Percentiles rank a stretch among this genome's conserved stretches.
Conservation (phyloP, 2,329 filamentous ascomycete genomes). For the Fusarium fujikuroi region DNA sequence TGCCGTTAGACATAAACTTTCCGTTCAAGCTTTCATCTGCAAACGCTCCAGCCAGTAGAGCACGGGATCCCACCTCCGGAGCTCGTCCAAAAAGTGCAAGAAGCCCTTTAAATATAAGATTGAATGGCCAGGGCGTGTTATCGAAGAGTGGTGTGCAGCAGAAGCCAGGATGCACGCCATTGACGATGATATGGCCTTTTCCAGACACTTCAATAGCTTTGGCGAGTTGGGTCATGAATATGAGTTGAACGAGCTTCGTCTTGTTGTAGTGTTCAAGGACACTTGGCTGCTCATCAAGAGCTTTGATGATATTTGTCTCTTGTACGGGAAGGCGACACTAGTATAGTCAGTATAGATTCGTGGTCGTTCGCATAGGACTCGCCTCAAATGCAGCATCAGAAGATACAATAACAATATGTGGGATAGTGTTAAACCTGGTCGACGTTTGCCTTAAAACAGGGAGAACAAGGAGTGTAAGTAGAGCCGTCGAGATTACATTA, state of each 20-base stretch:
- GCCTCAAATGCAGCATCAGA: slow-evolving; percentile 49
- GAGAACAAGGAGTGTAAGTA: slow-evolving; percentile 57
- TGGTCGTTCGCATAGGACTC: neutral
- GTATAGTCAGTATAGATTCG: neutral
- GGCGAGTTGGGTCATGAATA: slow-evolving; percentile 49
- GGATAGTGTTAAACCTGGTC: slow-evolving; percentile 46
- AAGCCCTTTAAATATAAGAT: slow-evolving; percentile 25
- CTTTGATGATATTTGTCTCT: slow-evolving; percentile 48
- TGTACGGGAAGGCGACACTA: slow-evolving; percentile 50
- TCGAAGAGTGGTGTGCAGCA: slow-evolving; percentile 56
- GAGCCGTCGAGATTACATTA: slow-evolving; percentile 59
- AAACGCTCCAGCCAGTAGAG: slow-evolving; percentile 51
- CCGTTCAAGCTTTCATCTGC: slow-evolving; percentile 54
- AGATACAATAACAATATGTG: slow-evolving; percentile 53
- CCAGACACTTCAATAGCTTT: slow-evolving; percentile 44
- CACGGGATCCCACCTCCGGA: slow-evolving; percentile 54
- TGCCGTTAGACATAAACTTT: slow-evolving; percentile 52
- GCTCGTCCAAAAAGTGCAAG: slow-evolving; percentile 48
- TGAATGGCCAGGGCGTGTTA: slow-evolving; percentile 45
- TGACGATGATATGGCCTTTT: slow-evolving; percentile 51
- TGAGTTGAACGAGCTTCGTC: slow-evolving; percentile 48
- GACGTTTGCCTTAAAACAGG: slow-evolving; percentile 54
- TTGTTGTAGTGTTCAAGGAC: slow-evolving; percentile 43
- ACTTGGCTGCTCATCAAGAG: slow-evolving; percentile 43
- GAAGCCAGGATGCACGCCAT: slow-evolving; percentile 54